Evolutionary conservation across 257 asterid species (phyloP).

Genomic region (Salvia miltiorrhiza): DNA sequence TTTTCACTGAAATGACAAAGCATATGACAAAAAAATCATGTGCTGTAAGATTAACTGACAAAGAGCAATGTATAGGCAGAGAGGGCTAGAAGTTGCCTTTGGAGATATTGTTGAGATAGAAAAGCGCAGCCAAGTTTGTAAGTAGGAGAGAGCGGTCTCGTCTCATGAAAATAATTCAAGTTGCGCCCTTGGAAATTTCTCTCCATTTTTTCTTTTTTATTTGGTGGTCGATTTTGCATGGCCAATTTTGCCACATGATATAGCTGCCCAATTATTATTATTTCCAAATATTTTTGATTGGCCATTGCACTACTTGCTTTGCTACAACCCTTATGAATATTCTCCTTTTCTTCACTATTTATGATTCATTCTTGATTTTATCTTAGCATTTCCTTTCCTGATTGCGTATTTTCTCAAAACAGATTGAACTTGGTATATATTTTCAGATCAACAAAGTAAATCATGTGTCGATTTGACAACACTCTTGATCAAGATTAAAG

Average conservation of each 20-base stretch:
- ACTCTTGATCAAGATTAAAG: background rate
- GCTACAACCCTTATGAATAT: slow-evolving; percentile 4
- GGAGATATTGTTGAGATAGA: slow-evolving; percentile 28
- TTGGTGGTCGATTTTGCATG: slow-evolving; percentile 35
- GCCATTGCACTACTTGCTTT: slow-evolving; percentile 7
- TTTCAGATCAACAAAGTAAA: background rate
- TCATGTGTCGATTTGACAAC: too few species aligned
- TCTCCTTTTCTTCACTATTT: background rate
- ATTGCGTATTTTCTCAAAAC: too few species aligned
- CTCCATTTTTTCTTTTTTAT: background rate
- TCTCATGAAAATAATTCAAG: slow-evolving; percentile 49
- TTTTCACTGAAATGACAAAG: slow-evolving; percentile 22
- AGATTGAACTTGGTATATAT: too few species aligned
- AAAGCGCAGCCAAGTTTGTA: slow-evolving; percentile 49
- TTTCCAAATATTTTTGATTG: slow-evolving; percentile 20
- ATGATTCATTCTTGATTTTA: background rate
- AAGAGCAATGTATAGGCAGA: slow-evolving; percentile 51
- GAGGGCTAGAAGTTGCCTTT: slow-evolving; percentile 38
- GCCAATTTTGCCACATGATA: slow-evolving; percentile 43
- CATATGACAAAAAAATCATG: slow-evolving; percentile 30
- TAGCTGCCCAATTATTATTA: slow-evolving; percentile 27
- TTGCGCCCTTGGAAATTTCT: slow-evolving; percentile 20
- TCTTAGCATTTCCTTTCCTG: background rate
- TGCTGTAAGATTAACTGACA: slow-evolving; percentile 49
- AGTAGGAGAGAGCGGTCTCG: slow-evolving; percentile 44